phyloP scores from a whole-genome alignment of 768 basidiomycete species.

The Trametes cubensis region DNA sequence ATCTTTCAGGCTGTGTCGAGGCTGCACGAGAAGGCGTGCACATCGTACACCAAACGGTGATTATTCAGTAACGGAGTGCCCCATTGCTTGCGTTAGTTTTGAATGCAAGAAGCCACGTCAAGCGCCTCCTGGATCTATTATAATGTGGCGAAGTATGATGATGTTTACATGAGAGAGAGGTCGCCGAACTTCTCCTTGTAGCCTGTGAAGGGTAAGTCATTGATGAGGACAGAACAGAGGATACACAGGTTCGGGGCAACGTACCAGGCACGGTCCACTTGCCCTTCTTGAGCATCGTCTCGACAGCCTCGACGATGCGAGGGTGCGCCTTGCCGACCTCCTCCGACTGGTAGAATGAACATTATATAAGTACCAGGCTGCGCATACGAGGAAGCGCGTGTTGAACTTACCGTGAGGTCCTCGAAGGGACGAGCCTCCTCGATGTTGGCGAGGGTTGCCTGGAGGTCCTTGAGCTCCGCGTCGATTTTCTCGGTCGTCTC shows the following conservation, averaged over 20 bases:
- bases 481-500: constrained; percentile 91
- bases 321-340: constrained; percentile 94
- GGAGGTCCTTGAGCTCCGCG: constrained; percentile 86
- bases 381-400: background rate
- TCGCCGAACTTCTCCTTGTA: constrained; percentile 98
- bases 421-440: constrained; percentile 97
- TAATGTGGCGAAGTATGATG: constrained; percentile 7
- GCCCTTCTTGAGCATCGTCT: constrained; percentile 95
- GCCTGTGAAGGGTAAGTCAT: constrained; percentile 43
- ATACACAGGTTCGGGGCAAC: constrained; percentile 23
- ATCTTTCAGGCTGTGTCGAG: background rate
- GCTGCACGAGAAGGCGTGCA: background rate
- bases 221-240: constrained; percentile 3
- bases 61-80: background rate
- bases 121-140: constrained; percentile 25
- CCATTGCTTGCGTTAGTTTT: background rate
- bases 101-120: constrained; percentile 19
- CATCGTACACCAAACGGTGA: background rate
- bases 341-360: constrained; percentile 55
- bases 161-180: constrained; percentile 80
- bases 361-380: background rate
- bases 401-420: constrained; percentile 83
- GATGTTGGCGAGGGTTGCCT: constrained; percentile 94
- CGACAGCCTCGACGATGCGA: constrained; percentile 85
- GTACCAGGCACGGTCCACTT: constrained; percentile 97